Evolutionary conservation across 441 rosid genomes (phyloP).

Genomic region (Corymbia citriodora): DNA sequence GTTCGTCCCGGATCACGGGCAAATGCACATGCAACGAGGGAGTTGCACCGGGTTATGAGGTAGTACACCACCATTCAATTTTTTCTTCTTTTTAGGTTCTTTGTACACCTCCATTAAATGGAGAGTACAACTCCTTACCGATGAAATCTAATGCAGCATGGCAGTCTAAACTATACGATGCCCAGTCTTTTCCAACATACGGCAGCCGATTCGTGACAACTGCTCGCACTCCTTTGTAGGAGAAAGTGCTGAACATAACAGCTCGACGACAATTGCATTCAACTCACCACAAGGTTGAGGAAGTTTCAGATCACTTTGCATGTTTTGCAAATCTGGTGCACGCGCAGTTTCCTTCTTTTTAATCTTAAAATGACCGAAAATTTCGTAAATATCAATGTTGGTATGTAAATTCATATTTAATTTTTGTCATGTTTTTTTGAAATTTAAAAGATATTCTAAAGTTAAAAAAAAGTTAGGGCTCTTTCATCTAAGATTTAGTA

Average conservation of each 20-base stretch:
- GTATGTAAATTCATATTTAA: neutral
- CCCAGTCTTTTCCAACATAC: neutral
- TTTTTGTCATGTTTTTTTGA: neutral
- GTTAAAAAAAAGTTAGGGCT: neutral
- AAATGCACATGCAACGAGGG: neutral
- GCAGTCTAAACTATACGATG: neutral
- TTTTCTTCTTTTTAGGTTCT: too few relatives aligned
- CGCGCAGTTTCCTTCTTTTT: neutral
- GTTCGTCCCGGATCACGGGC: neutral
- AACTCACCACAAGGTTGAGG: accelerated
- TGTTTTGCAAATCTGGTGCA: neutral
- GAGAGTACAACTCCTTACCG: neutral
- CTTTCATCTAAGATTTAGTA: neutral
- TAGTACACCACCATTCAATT: neutral
- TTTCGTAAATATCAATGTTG: neutral
- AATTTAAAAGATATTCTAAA: neutral
- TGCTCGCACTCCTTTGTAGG: neutral
- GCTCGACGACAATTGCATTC: neutral
- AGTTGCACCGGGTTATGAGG: neutral
- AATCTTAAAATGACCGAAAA: neutral
- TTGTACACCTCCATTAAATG: neutral
- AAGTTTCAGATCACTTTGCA: neutral
- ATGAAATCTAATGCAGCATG: neutral
- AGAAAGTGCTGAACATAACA: neutral
- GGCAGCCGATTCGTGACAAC: neutral